Evolutionary conservation across 108 stramenopile species (phyloP).

Genomic region (Fragilaria crotonensis): DNA sequence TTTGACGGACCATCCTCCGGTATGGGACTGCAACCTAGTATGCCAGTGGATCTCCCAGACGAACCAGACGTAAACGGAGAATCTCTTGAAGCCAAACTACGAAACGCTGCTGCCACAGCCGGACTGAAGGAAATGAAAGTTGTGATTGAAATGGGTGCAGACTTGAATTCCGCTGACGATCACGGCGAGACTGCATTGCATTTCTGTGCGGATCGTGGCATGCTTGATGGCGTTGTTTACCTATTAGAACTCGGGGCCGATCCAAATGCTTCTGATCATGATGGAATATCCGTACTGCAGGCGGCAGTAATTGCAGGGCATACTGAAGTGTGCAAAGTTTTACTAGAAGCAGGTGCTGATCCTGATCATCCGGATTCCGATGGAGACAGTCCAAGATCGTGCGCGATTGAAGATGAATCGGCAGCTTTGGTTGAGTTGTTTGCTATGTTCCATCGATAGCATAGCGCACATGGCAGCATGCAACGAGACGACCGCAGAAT

Average conservation of each 20-base stretch:
- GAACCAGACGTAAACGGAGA: constrained; percentile 7
- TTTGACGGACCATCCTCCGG: background rate
- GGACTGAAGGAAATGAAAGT: background rate
- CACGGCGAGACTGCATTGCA: constrained; percentile 72
- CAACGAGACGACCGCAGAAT: background rate
- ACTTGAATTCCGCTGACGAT: constrained; percentile 46
- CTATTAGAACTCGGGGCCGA: constrained; percentile 54
- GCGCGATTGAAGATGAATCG: constrained; percentile 55
- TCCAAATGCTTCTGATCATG: constrained; percentile 57
- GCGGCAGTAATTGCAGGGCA: constrained; percentile 71
- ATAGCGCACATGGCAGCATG: background rate
- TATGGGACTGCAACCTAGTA: constrained; percentile 4
- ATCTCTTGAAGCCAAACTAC: constrained; percentile 1
- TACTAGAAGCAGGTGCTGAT: constrained; percentile 62
- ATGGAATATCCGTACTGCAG: constrained; percentile 72
- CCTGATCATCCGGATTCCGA: constrained; percentile 72
- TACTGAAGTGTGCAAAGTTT: constrained; percentile 38
- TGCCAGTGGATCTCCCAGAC: constrained; percentile 9
- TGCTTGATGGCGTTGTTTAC: constrained; percentile 42
- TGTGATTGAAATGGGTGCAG: constrained; percentile 18
- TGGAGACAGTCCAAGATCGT: constrained; percentile 67
- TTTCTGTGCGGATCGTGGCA: constrained; percentile 66
- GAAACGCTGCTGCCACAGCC: background rate
- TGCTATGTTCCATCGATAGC: background rate
- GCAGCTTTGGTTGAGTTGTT: constrained; percentile 38